These are phyloP conservation scores for Cicer chorassanicum DNA, from an alignment of 306 rosid species.

Conservation along the genomic window DNA sequence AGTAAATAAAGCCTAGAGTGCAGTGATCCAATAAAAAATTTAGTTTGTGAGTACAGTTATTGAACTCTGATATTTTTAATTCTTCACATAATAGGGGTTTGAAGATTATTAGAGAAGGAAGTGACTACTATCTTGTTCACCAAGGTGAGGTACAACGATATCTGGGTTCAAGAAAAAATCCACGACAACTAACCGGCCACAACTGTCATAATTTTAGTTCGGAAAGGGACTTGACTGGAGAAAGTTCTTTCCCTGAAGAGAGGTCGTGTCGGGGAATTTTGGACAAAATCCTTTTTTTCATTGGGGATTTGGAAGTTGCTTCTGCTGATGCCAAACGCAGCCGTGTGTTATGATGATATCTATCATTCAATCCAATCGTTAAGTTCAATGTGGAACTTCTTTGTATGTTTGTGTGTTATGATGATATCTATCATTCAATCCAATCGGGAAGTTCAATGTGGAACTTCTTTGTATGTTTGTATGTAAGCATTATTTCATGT, in stretches of 20 bases:
- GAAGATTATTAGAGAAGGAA: conserved; percentile 76
- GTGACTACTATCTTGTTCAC: conserved; percentile 75
- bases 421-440: conserved; percentile 21
- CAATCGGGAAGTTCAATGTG: conserved; percentile 20
- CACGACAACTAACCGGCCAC: conserved; percentile 35
- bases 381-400: conserved; percentile 37
- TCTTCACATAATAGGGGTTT: conserved; percentile 60
- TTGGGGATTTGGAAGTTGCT: conserved; percentile 84
- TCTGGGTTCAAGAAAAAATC: conserved; percentile 65
- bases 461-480: conserved; percentile 22
- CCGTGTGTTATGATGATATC: conserved; percentile 48
- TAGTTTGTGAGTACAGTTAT: conserved; percentile 5
- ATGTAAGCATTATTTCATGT: conserved; percentile 42
- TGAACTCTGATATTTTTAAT: not conserved
- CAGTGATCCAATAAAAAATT: not conserved
- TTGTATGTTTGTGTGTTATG: conserved; percentile 51
- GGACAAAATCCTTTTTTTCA: conserved; percentile 77
- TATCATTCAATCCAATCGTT: not conserved
- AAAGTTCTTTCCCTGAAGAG: conserved; percentile 52
- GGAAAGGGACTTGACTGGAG: conserved; percentile 44
- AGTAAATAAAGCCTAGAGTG: not conserved
- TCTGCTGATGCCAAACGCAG: conserved; percentile 67
- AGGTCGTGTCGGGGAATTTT: conserved; percentile 63
- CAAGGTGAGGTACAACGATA: conserved; percentile 71
- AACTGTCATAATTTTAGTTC: conserved; percentile 39